Conservation (phyloP, 805 yeast species). For the Torulaspora franciscae region DNA sequence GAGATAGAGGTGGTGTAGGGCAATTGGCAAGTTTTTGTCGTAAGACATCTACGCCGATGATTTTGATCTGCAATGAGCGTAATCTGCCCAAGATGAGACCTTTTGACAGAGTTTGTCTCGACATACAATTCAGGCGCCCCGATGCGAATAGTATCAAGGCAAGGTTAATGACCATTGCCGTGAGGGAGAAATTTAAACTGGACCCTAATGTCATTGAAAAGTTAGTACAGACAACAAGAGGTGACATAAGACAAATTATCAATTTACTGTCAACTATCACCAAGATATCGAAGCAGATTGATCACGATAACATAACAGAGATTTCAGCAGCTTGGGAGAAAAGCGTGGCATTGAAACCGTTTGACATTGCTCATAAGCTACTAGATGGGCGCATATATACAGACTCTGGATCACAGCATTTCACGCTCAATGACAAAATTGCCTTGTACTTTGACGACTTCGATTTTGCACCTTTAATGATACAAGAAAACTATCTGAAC, state of each 20-base stretch:
- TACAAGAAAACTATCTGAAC: slow-evolving; percentile 83
- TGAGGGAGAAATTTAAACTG: slow-evolving; percentile 72
- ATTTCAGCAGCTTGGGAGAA: slow-evolving; percentile 77
- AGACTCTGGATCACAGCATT: slow-evolving; percentile 40
- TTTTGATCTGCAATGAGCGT: slow-evolving; percentile 89
- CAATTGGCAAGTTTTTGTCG: slow-evolving; percentile 83
- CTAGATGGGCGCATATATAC: slow-evolving; percentile 58
- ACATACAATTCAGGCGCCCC: slow-evolving; percentile 85
- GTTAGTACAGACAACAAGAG: slow-evolving; percentile 75
- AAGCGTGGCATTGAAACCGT: slow-evolving; percentile 84
- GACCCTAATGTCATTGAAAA: slow-evolving; percentile 80
- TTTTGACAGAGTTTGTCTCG: slow-evolving; percentile 76
- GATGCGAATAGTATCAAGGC: slow-evolving; percentile 74
- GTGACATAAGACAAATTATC: slow-evolving; percentile 92
- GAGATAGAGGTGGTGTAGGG: slow-evolving; percentile 98
- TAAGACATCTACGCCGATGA: slow-evolving; percentile 82
- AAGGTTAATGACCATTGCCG: slow-evolving; percentile 85
- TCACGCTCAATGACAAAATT: slow-evolving; percentile 71
- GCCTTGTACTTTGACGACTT: slow-evolving; percentile 90
- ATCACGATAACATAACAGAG: slow-evolving; percentile 53
- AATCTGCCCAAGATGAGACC: slow-evolving; percentile 93
- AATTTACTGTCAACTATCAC: slow-evolving; percentile 83
- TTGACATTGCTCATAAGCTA: slow-evolving; percentile 74
- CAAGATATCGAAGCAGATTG: slow-evolving; percentile 58
- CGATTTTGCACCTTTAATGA: slow-evolving; percentile 91